A percentile compares a stretch with the other conserved stretches of the same genome.
phyloP scores from a whole-genome alignment of 805 yeast species.

The Tetrapisispora nanseiensis region DNA sequence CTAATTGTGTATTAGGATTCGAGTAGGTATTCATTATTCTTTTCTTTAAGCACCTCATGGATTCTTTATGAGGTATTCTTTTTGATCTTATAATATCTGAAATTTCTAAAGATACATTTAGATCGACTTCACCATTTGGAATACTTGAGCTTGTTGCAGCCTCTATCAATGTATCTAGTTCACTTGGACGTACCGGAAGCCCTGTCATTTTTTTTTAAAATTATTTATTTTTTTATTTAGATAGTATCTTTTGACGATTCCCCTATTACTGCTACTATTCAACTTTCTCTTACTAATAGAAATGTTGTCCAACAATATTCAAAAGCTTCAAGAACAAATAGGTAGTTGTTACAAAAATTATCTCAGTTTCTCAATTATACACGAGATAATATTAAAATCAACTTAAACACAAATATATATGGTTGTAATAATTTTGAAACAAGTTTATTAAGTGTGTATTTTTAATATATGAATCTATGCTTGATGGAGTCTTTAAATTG shows the following conservation, averaged over 20 bases:
- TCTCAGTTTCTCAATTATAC: too few relatives aligned
- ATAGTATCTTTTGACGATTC: background rate
- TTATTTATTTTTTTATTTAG: background rate
- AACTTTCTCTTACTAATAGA: background rate
- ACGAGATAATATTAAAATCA: too few relatives aligned
- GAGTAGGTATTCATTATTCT: slow-evolving; percentile 45
- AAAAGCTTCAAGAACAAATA: too few relatives aligned
- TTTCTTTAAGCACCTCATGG: slow-evolving; percentile 75
- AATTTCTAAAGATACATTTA: slow-evolving; percentile 66
- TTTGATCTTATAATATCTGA: slow-evolving; percentile 82
- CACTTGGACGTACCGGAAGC: slow-evolving; percentile 4
- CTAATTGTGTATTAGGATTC: slow-evolving; percentile 73
- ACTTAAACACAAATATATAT: too few relatives aligned
- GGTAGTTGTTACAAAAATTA: too few relatives aligned
- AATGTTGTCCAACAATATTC: too few relatives aligned
- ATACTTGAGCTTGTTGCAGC: slow-evolving; percentile 83
- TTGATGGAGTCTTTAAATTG: too few relatives aligned
- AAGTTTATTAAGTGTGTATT: too few relatives aligned
- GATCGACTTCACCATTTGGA: slow-evolving; percentile 83
- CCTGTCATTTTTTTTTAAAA: background rate
- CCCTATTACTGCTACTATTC: background rate
- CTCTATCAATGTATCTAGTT: slow-evolving; percentile 53
- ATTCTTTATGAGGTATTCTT: slow-evolving; percentile 65
- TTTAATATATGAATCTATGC: too few relatives aligned
- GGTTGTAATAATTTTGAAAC: too few relatives aligned